These are phyloP conservation scores for Phytophthora fragariaefolia DNA, from an alignment of 352 stramenopile species.

Conservation along the genomic window DNA sequence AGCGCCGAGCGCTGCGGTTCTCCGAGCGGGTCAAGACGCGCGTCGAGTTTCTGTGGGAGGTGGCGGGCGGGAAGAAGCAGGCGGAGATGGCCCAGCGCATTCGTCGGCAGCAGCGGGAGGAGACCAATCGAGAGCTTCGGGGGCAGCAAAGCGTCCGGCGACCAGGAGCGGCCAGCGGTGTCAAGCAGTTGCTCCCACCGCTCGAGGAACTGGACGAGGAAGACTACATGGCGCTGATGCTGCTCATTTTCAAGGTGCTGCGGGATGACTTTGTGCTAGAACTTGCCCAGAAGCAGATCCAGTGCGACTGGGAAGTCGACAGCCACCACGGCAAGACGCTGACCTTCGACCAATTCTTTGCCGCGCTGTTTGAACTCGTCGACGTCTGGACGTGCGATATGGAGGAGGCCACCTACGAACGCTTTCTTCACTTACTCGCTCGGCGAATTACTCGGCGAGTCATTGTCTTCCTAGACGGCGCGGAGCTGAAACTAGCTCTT, in stretches of 20 bases:
- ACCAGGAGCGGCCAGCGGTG: not conserved
- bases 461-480: conserved; percentile 73
- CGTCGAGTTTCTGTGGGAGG: conserved; percentile 73
- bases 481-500: conserved; percentile 71
- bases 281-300: conserved; percentile 63
- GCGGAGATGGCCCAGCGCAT: conserved; percentile 31
- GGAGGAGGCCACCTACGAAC: conserved; percentile 65
- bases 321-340: conserved; percentile 64
- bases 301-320: conserved; percentile 83
- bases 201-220: conserved; percentile 51
- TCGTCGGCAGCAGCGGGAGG: conserved; percentile 26
- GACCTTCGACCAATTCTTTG: conserved; percentile 70
- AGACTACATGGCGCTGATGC: conserved; percentile 77
- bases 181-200: conserved; percentile 17
- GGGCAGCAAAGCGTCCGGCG: conserved; percentile 32
- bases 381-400: conserved; percentile 87
- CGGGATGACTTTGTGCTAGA: conserved; percentile 73
- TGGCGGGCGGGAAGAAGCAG: conserved; percentile 53
- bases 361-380: conserved; percentile 77
- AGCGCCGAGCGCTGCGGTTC: conserved; percentile 59
- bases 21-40: conserved; percentile 49
- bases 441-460: conserved; percentile 72
- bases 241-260: conserved; percentile 83
- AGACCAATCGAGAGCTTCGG: conserved; percentile 13
- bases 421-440: conserved; percentile 71